phyloP scores from a whole-genome alignment of 495 filamentous ascomycete genomes.

The Penicillium verhagenii region DNA sequence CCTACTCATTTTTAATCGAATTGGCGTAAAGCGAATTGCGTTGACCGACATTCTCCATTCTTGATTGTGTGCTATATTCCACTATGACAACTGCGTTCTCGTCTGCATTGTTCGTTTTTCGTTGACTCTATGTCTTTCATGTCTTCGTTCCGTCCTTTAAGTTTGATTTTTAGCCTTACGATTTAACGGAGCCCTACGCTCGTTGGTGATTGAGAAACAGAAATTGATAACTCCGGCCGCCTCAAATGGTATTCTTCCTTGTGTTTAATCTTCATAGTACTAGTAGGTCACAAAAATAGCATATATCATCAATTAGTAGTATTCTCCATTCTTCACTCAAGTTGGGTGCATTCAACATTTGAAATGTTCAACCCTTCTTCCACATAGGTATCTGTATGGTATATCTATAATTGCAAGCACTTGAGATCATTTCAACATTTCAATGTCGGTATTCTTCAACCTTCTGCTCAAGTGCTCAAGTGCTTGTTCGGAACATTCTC shows the following conservation, averaged over 20 bases:
- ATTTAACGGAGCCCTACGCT: conserved; percentile 4
- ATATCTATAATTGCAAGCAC: no score
- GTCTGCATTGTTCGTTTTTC: conserved; percentile 17
- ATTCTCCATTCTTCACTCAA: no score
- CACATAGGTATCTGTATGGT: no score
- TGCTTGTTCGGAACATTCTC: no score
- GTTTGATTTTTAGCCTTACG: background rate
- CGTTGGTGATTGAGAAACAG: conserved; percentile 31
- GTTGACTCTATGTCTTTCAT: conserved; percentile 15
- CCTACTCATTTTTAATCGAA: conserved; percentile 32
- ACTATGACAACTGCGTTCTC: conserved; percentile 6
- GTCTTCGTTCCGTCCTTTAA: conserved; percentile 13
- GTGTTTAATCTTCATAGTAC: background rate
- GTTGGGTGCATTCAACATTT: no score
- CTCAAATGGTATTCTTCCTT: conserved; percentile 25
- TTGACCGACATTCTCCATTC: conserved; percentile 20
- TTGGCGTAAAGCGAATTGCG: conserved; percentile 19
- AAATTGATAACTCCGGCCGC: conserved; percentile 48
- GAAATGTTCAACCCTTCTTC: no score
- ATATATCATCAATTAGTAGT: no score
- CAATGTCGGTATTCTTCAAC: no score
- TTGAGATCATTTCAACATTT: no score
- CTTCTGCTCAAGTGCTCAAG: no score
- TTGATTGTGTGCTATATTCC: background rate
- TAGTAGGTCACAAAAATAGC: no score